phyloP scores from a whole-genome alignment of 257 asterid species.

The Avicennia marina region DNA sequence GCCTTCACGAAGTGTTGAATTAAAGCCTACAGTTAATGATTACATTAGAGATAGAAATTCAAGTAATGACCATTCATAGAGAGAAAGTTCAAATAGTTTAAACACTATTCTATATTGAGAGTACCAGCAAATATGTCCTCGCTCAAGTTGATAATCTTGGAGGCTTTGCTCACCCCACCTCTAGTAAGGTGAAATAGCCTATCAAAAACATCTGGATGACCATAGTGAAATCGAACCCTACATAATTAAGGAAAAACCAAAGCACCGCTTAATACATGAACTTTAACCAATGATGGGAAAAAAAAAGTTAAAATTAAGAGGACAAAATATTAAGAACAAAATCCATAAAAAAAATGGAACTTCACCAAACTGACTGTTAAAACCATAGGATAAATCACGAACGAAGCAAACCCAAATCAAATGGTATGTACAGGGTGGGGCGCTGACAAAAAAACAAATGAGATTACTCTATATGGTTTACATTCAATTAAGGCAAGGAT shows the following conservation, averaged over 20 bases:
- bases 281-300: constrained; percentile 1
- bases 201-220: constrained; percentile 48
- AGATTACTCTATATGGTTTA: no score
- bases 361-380: no score
- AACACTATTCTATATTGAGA: background rate
- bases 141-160: constrained; percentile 37
- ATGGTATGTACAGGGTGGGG: no score
- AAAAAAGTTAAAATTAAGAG: background rate
- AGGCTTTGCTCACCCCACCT: constrained; percentile 48
- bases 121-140: constrained; percentile 47
- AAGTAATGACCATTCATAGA: background rate
- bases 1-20: constrained; percentile 42
- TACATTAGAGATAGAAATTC: constrained; percentile 6
- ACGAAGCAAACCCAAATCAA: no score
- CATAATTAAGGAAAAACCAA: background rate
- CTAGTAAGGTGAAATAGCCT: constrained; percentile 40
- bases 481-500: no score
- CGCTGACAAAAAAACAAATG: no score
- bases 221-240: constrained; percentile 45
- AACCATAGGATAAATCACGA: no score
- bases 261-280: background rate
- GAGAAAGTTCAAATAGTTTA: background rate
- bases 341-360: background rate
- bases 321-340: background rate
- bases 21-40: constrained; percentile 28